Evolutionary conservation across 2,329 filamentous ascomycete genomes (phyloP).

Genomic region (Alternaria burnsii): DNA sequence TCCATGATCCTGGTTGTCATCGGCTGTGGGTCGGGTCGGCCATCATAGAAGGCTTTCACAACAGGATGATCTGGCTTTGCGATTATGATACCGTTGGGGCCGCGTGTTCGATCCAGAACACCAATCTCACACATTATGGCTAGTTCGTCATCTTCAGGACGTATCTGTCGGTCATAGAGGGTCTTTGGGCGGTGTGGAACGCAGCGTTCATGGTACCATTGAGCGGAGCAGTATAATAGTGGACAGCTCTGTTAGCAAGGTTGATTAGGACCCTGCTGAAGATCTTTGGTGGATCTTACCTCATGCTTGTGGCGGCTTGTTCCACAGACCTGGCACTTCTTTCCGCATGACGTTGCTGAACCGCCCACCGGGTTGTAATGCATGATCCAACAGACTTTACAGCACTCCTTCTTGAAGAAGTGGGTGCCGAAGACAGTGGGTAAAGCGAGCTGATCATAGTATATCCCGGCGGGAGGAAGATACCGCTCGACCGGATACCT

Average conservation of each 20-base stretch:
- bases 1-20: neutral
- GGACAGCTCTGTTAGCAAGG: neutral
- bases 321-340: neutral
- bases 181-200: neutral
- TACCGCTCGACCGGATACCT: neutral
- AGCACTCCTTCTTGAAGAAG: neutral
- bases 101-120: neutral
- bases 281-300: neutral
- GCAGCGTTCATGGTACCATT: neutral
- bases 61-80: neutral
- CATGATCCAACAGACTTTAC: neutral
- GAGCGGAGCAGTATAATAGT: neutral
- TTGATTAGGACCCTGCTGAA: neutral
- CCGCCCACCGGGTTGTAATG: too few species aligned
- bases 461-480: neutral
- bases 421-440: neutral
- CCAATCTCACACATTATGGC: neutral
- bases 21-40: neutral
- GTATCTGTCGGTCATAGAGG: neutral
- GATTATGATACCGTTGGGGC: neutral
- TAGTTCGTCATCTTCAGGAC: neutral
- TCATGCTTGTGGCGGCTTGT: neutral
- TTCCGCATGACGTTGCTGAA: neutral
- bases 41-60: neutral
- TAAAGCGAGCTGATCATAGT: neutral